Conservation (phyloP, 768 basidiomycete genomes). For the Strobilomyces dryophilus region DNA sequence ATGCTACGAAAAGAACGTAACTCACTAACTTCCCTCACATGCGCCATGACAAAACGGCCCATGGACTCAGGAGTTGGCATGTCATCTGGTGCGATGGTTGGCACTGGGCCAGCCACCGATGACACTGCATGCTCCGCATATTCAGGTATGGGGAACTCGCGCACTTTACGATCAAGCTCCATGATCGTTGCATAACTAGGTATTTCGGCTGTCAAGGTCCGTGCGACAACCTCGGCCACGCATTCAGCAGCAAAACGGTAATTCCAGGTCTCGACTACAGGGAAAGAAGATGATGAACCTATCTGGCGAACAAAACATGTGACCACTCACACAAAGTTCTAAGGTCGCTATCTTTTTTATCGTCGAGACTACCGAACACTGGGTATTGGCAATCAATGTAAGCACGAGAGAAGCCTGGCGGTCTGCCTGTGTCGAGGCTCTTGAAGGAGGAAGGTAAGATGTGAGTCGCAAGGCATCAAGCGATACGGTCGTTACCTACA, state of each 20-base stretch:
- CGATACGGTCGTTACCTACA: constrained; percentile 34
- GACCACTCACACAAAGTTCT: constrained; percentile 24
- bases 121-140: constrained; percentile 37
- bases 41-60: constrained; percentile 36
- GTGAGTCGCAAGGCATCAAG: constrained; percentile 9
- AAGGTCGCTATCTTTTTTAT: constrained; percentile 20
- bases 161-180: constrained; percentile 65
- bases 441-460: constrained; percentile 22
- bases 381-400: constrained; percentile 69
- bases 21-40: constrained; percentile 36
- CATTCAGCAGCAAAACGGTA: constrained; percentile 64
- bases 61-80: constrained; percentile 29
- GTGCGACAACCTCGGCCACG: constrained; percentile 57
- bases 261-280: constrained; percentile 56
- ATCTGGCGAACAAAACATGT: not conserved
- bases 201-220: constrained; percentile 59
- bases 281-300: not conserved
- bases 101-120: constrained; percentile 26
- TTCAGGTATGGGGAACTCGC: constrained; percentile 58
- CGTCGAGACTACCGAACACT: constrained; percentile 16
- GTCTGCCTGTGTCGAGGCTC: constrained; percentile 69
- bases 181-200: constrained; percentile 62
- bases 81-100: constrained; percentile 12
- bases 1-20: not conserved
- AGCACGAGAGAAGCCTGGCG: constrained; percentile 60